These are phyloP conservation scores for Noccaea bulbosa DNA, from an alignment of 345 rosid genomes.

Conservation along the genomic window DNA sequence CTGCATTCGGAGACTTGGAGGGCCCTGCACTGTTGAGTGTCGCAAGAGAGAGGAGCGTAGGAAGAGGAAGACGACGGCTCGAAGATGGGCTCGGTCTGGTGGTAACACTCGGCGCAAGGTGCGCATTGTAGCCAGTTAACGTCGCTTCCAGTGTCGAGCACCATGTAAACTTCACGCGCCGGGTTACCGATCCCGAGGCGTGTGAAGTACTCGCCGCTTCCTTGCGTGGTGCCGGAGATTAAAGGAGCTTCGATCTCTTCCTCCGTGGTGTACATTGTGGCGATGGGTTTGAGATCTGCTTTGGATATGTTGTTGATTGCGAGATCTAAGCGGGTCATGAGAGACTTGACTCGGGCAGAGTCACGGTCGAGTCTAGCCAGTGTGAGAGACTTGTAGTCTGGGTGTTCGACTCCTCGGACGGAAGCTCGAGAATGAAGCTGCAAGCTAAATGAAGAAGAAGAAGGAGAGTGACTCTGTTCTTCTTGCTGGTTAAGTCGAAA, in stretches of 20 bases:
- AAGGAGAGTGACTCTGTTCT: slow-evolving; percentile 27
- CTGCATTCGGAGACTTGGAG: slow-evolving; percentile 76
- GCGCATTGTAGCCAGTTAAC: slow-evolving; percentile 90
- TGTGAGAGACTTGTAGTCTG: slow-evolving; percentile 68
- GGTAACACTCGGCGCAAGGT: slow-evolving; percentile 90
- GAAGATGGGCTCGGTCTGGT: slow-evolving; percentile 83
- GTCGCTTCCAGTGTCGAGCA: slow-evolving; percentile 89
- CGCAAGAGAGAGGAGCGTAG: slow-evolving; percentile 65
- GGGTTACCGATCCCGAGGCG: slow-evolving; percentile 85
- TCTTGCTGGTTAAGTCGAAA: slow-evolving; percentile 38
- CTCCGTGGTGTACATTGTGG: slow-evolving; percentile 27
- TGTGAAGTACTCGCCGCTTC: slow-evolving; percentile 96
- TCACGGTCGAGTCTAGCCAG: slow-evolving; percentile 71
- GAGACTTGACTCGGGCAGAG: slow-evolving; percentile 66
- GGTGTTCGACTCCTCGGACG: slow-evolving; percentile 42
- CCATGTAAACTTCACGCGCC: slow-evolving; percentile 68
- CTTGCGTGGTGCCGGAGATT: slow-evolving; percentile 78
- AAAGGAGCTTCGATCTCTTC: slow-evolving; percentile 56
- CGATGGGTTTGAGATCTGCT: slow-evolving; percentile 59
- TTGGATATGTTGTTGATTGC: slow-evolving; percentile 46
- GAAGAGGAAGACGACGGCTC: slow-evolving; percentile 74
- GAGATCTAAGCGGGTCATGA: slow-evolving; percentile 58
- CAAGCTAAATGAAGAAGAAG: slow-evolving; percentile 43
- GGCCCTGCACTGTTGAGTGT: slow-evolving; percentile 58
- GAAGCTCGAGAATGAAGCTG: slow-evolving; percentile 61